Evolutionary conservation across 805 yeast genomes (phyloP).

Genomic region (Saccharomycopsis sp.): DNA sequence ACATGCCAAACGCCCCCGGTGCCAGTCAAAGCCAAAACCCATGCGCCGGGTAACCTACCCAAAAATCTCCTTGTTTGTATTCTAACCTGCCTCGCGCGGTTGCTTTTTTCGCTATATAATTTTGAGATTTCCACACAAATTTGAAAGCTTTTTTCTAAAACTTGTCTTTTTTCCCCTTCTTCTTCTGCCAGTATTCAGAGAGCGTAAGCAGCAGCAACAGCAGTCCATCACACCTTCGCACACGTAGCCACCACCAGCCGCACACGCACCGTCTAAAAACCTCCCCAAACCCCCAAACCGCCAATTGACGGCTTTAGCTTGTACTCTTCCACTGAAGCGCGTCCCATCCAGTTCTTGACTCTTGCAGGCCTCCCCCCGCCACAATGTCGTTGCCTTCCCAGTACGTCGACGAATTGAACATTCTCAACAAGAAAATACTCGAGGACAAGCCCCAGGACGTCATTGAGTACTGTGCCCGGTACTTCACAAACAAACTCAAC

Average conservation of each 20-base stretch:
- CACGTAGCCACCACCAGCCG: not conserved
- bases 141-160: not conserved
- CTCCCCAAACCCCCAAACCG: too few species aligned
- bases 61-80: not conserved
- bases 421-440: constrained; percentile 51
- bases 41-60: too few species aligned
- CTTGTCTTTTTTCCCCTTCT: not conserved
- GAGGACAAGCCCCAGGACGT: constrained; percentile 57
- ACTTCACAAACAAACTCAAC: constrained; percentile 52
- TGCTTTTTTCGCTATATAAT: not conserved
- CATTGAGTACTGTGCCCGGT: constrained; percentile 69
- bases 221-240: too few species aligned
- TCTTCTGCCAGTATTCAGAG: too few species aligned
- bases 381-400: constrained; percentile 33
- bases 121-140: not conserved
- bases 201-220: too few species aligned
- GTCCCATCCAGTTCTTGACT: too few species aligned
- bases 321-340: too few species aligned
- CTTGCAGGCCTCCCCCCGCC: too few species aligned
- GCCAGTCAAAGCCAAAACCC: too few species aligned
- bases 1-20: too few species aligned
- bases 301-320: too few species aligned
- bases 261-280: too few species aligned
- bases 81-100: not conserved
- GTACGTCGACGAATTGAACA: constrained; percentile 49